A percentile compares a stretch with the other conserved stretches of the same genome.
These are phyloP conservation scores for Camellia granthamiana DNA, from an alignment of 148 eudicot species.

Conservation along the genomic window DNA sequence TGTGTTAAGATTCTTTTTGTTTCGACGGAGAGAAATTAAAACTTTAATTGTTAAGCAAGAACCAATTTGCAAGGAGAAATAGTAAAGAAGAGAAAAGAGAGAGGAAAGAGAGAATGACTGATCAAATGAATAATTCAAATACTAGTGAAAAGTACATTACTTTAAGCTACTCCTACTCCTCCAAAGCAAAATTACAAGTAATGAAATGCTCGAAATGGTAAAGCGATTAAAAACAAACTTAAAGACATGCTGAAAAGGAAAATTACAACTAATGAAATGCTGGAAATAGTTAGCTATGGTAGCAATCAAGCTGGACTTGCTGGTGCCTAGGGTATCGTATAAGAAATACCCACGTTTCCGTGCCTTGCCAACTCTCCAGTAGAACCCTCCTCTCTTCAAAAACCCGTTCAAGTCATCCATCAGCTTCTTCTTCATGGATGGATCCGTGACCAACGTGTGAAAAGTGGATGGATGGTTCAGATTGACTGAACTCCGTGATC, in stretches of 20 bases:
- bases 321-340: conserved; percentile 27
- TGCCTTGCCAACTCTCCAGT: conserved; percentile 20
- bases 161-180: not conserved
- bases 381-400: conserved; percentile 19
- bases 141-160: not conserved
- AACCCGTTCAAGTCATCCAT: conserved; percentile 24
- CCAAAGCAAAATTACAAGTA: not conserved
- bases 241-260: not conserved
- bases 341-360: conserved; percentile 31
- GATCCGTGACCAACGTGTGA: conserved; percentile 27
- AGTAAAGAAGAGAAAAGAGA: not conserved
- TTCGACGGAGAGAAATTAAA: not conserved
- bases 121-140: not conserved
- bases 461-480: conserved; percentile 26
- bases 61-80: not conserved
- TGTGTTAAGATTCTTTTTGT: too few species aligned
- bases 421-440: conserved; percentile 12
- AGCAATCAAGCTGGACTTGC: conserved; percentile 29
- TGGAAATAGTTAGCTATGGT: conserved; percentile 20
- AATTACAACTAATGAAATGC: not conserved
- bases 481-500: not conserved
- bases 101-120: not conserved
- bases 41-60: not conserved
- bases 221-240: not conserved
- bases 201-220: not conserved